These are phyloP conservation scores for Kluyveromyces sp. DNA, from an alignment of 1,139 yeast species.

Conservation along the genomic window DNA sequence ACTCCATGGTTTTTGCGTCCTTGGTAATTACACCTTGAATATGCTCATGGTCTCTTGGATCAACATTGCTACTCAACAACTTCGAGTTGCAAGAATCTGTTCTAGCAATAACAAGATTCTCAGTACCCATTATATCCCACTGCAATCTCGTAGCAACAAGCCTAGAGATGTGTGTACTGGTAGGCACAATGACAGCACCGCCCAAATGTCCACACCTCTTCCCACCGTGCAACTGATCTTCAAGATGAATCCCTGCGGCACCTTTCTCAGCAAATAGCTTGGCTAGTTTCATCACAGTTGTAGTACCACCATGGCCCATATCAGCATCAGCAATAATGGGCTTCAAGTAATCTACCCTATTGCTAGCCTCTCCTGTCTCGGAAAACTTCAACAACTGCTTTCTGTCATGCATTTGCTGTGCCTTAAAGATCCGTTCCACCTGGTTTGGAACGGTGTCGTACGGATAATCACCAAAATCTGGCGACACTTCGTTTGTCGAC, in stretches of 20 bases:
- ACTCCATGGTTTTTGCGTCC: constrained; percentile 37
- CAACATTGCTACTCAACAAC: constrained; percentile 46
- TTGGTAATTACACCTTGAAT: constrained; percentile 42
- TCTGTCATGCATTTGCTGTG: constrained; percentile 51
- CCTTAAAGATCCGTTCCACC: constrained; percentile 51
- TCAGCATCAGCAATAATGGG: constrained; percentile 65
- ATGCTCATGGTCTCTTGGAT: constrained; percentile 48
- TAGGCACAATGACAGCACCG: constrained; percentile 57
- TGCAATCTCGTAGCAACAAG: constrained; percentile 54
- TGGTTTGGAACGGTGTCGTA: constrained; percentile 62
- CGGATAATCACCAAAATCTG: constrained; percentile 58
- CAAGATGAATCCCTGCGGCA: constrained; percentile 58
- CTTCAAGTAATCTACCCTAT: constrained; percentile 41
- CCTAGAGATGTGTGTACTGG: constrained; percentile 49
- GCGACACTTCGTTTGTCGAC: constrained; percentile 52
- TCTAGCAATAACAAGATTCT: constrained; percentile 51
- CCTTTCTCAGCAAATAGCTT: constrained; percentile 59
- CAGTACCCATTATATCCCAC: constrained; percentile 58
- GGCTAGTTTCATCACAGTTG: constrained; percentile 56
- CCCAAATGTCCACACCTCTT: constrained; percentile 60
- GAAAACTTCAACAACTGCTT: constrained; percentile 40
- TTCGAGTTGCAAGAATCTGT: constrained; percentile 55
- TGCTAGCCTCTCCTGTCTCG: constrained; percentile 17
- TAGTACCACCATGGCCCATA: constrained; percentile 62
- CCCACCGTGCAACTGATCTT: constrained; percentile 59